Conservation (phyloP, 306 rosid species). For the Cajanus cajan region DNA sequence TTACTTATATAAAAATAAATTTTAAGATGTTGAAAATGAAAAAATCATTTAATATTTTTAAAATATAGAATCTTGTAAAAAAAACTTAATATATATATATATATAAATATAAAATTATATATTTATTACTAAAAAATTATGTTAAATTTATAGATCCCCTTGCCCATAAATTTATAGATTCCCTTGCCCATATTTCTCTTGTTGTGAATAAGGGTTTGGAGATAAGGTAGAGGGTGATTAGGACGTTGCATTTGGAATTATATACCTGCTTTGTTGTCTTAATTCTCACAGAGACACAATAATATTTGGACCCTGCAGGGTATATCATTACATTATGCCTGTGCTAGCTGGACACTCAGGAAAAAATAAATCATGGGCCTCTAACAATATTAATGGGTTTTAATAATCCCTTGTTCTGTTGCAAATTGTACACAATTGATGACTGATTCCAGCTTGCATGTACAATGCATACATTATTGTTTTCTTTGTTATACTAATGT, state of each 20-base stretch:
- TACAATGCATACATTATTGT: neutral
- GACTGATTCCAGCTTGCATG: neutral
- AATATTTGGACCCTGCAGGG: neutral
- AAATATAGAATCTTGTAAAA: too few species aligned
- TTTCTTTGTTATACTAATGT: neutral
- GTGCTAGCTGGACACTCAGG: neutral
- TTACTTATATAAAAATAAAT: too few species aligned
- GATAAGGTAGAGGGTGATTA: too few species aligned
- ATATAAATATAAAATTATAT: too few species aligned
- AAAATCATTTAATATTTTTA: too few species aligned
- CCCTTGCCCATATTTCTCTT: too few species aligned
- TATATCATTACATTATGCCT: neutral
- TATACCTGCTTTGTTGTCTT: slow-evolving; percentile 26
- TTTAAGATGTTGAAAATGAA: too few species aligned
- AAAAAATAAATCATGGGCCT: neutral
- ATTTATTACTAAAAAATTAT: too few species aligned
- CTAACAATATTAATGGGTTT: neutral
- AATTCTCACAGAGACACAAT: slow-evolving; percentile 2
- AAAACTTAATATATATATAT: too few species aligned
- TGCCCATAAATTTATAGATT: too few species aligned
- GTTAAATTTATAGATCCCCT: too few species aligned
- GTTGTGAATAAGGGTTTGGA: too few species aligned
- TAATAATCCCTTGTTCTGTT: neutral
- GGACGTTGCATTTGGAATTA: slow-evolving; percentile 36
- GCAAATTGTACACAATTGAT: neutral